Base-by-base conservation (phyloP, 2,329 filamentous ascomycete species). In the Scorias spongiosa region DNA sequence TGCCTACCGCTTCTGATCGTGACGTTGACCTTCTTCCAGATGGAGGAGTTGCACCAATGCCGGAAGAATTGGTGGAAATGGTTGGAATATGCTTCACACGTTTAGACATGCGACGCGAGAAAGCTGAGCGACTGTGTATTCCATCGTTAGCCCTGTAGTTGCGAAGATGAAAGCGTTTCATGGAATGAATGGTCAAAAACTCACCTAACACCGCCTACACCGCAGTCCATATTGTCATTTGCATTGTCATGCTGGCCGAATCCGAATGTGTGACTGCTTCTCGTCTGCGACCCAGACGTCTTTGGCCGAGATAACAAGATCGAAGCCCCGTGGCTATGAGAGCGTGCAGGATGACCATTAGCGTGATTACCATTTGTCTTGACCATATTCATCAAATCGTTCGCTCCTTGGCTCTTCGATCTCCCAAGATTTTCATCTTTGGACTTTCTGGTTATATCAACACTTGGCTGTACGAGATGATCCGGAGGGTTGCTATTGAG, bases 61-160 rank as follows among this genome's bases (percentile, higher is more conserved):
- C 32, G 12, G 32, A 12, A 12, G 32, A 36, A 12, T 3, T 36
- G 11, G 32, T 15, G 32, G 15, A 36, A 36, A 15, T 12, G 32
- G 32, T 36, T 36, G 48, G 43, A n/a, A 51, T 44, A 40, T 50
- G 48, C 39, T 53, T 57, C 15, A 54, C 48, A 34, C 55, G 54
- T 29, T 48, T 51, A 1, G 55, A 58, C 10, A 59, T 43, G 41
- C 55, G 52, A 18, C 54, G 51, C 11, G 52, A 52, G 46, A 59
- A 55, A 41, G 49, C 49, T 29, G 48, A 53, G 29, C 51, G 32
- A 36, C 32, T 36, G 9, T 15, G 7, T 26, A 26, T 4, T 26
- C 20, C 20, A 26, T 26, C 20, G 7, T 26, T 26, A 26, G 20
- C 20, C 3, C 20, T 4, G 7, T 26, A 26, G 3, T 7, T 7